A percentile compares a stretch with the other conserved stretches of the same genome.
Evolutionary conservation across 257 asterid species (phyloP).

Genomic region (Craterostigma plantagineum): DNA sequence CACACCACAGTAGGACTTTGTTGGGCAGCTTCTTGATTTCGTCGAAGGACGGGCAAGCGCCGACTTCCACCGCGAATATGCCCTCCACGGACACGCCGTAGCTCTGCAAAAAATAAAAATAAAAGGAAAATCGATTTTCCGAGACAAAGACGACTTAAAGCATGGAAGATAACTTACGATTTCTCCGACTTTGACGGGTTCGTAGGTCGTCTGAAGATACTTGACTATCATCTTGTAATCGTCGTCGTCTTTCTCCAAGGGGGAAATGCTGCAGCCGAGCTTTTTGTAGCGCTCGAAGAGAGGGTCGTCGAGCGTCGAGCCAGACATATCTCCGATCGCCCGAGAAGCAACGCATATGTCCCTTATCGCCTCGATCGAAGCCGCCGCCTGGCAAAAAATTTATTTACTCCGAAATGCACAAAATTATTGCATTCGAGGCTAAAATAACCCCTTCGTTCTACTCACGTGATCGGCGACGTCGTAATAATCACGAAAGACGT

Average conservation of each 20-base stretch:
- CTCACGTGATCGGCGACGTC: conserved; percentile 4
- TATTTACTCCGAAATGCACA: too few relatives aligned
- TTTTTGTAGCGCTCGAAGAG: conserved; percentile 54
- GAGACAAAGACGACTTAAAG: not conserved
- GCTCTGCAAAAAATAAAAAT: conserved; percentile 43
- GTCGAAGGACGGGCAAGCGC: conserved; percentile 61
- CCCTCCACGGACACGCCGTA: conserved; percentile 48
- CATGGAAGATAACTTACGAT: conserved; percentile 24
- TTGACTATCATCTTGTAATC: conserved; percentile 67
- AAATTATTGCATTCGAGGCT: too few relatives aligned
- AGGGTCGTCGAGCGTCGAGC: conserved; percentile 58
- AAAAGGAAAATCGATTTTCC: not conserved
- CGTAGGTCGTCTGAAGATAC: conserved; percentile 64
- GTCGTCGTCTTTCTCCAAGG: conserved; percentile 30
- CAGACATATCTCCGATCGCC: conserved; percentile 65
- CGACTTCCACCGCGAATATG: conserved; percentile 42
- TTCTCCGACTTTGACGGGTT: conserved; percentile 70
- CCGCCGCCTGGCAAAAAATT: conserved; percentile 43
- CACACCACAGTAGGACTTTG: conserved; percentile 83
- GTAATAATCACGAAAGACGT: not conserved
- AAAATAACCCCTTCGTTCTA: too few relatives aligned
- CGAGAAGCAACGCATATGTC: conserved; percentile 72
- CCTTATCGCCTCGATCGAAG: conserved; percentile 50
- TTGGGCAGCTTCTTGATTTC: conserved; percentile 54
- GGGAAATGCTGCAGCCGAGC: conserved; percentile 42